phyloP scores from a whole-genome alignment of 805 yeast species.

The Saccharomycopsis sp. region DNA sequence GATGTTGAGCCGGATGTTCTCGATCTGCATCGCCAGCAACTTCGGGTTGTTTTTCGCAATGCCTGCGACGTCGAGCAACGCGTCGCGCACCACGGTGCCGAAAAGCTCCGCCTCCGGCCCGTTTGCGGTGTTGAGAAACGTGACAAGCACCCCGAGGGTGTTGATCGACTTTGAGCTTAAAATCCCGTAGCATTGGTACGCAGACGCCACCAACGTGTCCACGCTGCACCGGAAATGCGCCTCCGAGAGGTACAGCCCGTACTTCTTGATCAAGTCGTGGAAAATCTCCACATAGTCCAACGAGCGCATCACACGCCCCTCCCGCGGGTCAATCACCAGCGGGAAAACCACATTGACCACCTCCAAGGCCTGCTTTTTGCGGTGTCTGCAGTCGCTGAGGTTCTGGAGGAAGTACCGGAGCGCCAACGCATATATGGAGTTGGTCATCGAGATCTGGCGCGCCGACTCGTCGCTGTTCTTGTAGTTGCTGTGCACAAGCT shows the following conservation, averaged over 20 bases:
- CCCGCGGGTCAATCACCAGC: neutral
- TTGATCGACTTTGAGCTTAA: conserved; percentile 12
- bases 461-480: conserved; percentile 1
- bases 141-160: conserved; percentile 9
- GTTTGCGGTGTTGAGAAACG: neutral
- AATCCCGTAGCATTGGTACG: conserved; percentile 14
- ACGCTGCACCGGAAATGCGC: neutral
- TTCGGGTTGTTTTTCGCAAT: conserved; percentile 3
- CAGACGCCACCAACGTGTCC: conserved; percentile 8
- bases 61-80: conserved; percentile 5
- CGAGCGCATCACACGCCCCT: conserved; percentile 3
- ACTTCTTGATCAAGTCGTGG: conserved; percentile 12
- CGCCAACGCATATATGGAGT: conserved; percentile 15
- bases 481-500: conserved; percentile 3
- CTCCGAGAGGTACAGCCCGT: conserved; percentile 7
- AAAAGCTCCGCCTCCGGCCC: conserved; percentile 5
- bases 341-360: neutral
- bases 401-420: conserved; percentile 17
- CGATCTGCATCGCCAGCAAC: conserved; percentile 1
- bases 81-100: neutral
- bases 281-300: conserved; percentile 17
- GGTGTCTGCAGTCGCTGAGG: conserved; percentile 5
- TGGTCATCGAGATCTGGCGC: conserved; percentile 6
- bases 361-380: neutral
- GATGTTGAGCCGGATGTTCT: conserved; percentile 14